Evolutionary conservation across 352 stramenopile species (phyloP).

Genomic region (Phytophthora crassamura): DNA sequence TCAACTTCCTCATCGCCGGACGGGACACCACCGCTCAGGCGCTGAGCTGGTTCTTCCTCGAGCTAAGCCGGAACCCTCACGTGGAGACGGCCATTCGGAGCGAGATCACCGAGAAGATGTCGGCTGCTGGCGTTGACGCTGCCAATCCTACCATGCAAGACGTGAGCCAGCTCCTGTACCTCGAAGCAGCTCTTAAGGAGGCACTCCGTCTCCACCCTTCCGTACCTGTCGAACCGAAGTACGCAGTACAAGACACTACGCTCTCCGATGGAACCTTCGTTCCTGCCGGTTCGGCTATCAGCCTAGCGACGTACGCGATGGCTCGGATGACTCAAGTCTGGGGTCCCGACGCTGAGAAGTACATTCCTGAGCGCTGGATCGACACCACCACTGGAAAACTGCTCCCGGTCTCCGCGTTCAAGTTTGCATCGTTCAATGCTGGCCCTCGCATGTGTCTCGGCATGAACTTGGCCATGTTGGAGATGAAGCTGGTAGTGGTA

Average conservation of each 20-base stretch:
- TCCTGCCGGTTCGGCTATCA: conserved; percentile 30
- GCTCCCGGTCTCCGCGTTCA: conserved; percentile 48
- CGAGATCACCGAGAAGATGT: conserved; percentile 43
- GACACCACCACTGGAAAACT: conserved; percentile 38
- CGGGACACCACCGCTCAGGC: conserved; percentile 81
- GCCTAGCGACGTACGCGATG: conserved; percentile 53
- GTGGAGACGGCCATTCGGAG: conserved; percentile 48
- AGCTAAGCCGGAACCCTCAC: conserved; percentile 52
- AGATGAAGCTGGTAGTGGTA: conserved; percentile 76
- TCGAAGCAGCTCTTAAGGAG: conserved; percentile 62
- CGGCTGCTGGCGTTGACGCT: conserved; percentile 1
- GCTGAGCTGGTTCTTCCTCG: conserved; percentile 73
- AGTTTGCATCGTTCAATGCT: conserved; percentile 74
- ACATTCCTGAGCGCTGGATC: conserved; percentile 69
- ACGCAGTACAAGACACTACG: conserved; percentile 46
- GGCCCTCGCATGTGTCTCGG: conserved; percentile 73
- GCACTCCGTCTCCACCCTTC: too few species aligned
- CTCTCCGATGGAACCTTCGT: conserved; percentile 70
- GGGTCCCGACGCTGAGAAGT: conserved; percentile 54
- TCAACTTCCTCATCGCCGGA: conserved; percentile 84
- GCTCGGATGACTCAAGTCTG: conserved; percentile 56
- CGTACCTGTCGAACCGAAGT: conserved; percentile 51
- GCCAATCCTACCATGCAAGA: conserved; percentile 35
- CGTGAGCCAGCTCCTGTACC: conserved; percentile 42
- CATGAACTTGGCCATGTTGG: conserved; percentile 70